Evolutionary conservation across 441 rosid genomes (phyloP).

Genomic region (Eutrema salsugineum): DNA sequence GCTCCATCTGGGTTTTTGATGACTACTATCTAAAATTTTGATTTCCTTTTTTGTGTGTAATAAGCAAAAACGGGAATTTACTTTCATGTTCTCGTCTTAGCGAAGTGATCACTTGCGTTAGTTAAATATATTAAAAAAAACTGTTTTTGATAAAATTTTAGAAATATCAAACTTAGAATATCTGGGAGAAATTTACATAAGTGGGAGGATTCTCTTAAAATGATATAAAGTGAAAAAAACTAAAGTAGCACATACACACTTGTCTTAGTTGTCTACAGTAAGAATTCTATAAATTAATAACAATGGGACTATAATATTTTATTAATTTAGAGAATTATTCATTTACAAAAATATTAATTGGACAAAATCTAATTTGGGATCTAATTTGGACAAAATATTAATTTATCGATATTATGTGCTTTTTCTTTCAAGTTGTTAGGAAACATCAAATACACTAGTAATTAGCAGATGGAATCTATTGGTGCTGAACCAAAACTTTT

Average conservation of each 20-base stretch:
- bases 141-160: background rate
- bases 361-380: too few species aligned
- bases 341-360: too few species aligned
- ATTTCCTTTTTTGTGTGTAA: background rate
- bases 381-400: too few species aligned
- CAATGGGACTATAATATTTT: too few species aligned
- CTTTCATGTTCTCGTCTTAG: background rate
- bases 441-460: background rate
- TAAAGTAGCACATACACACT: slow-evolving; percentile 11
- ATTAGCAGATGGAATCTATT: slow-evolving; percentile 11
- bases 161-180: background rate
- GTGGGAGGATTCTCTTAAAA: slow-evolving; percentile 9
- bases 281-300: too few species aligned
- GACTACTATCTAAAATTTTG: background rate
- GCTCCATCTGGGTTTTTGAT: background rate
- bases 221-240: background rate
- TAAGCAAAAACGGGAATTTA: background rate
- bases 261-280: too few species aligned
- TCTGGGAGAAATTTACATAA: background rate
- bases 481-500: slow-evolving; percentile 21
- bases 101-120: background rate
- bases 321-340: too few species aligned
- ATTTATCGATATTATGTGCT: too few species aligned
- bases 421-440: slow-evolving; percentile 26
- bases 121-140: background rate